Conservation (phyloP, 1,284 basidiomycete species). For the Phellinidium pouzarii region DNA sequence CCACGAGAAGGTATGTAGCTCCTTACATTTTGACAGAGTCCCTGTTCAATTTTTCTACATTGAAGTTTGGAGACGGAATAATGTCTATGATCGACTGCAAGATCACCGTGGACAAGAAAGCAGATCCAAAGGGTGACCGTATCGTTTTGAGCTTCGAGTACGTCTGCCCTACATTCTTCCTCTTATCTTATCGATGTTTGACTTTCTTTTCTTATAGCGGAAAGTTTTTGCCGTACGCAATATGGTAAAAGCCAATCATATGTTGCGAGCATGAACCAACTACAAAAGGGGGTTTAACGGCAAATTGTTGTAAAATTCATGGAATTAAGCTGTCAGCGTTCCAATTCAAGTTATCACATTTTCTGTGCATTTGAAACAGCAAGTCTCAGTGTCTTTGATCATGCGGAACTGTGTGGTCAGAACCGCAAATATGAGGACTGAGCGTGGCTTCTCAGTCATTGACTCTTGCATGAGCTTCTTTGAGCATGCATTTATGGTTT, state of each 20-base stretch:
- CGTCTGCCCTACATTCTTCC: slow-evolving; percentile 28
- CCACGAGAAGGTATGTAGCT: slow-evolving; percentile 64
- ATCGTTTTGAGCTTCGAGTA: slow-evolving; percentile 80
- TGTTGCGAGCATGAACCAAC: background rate
- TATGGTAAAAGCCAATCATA: slow-evolving; percentile 39
- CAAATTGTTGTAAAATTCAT: too few species aligned
- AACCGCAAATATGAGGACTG: too few species aligned
- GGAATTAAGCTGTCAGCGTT: too few species aligned
- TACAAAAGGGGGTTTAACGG: too few species aligned
- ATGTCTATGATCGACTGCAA: slow-evolving; percentile 89
- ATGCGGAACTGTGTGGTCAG: too few species aligned
- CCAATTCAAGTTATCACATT: too few species aligned
- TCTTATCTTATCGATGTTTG: slow-evolving; percentile 13
- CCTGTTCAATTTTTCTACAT: slow-evolving; percentile 1
- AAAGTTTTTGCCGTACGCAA: slow-evolving; percentile 68
- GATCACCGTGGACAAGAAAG: slow-evolving; percentile 65
- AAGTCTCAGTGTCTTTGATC: too few species aligned
- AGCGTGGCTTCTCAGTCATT: too few species aligned
- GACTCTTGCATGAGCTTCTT: too few species aligned
- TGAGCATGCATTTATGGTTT: too few species aligned
- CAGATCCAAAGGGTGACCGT: slow-evolving; percentile 77
- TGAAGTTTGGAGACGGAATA: slow-evolving; percentile 82
- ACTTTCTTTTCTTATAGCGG: slow-evolving; percentile 36
- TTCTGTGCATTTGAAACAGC: too few species aligned
- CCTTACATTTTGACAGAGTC: background rate